These are phyloP conservation scores for Paralagenidium karlingii DNA, from an alignment of 352 stramenopile species.

Conservation along the genomic window DNA sequence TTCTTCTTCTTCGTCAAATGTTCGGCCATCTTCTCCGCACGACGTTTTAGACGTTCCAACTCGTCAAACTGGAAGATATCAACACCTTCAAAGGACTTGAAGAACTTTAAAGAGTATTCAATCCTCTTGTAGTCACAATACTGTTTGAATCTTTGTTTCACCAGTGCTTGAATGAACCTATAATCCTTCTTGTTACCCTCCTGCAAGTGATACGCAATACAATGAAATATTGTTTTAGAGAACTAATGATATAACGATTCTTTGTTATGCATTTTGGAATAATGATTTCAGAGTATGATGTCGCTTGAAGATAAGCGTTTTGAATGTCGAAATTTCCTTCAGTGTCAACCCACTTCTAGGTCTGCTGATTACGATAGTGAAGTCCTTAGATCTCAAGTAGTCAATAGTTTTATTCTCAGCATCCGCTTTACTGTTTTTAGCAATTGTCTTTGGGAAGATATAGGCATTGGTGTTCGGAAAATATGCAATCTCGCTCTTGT, in stretches of 20 bases:
- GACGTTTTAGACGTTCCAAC: no score
- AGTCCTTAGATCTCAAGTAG: conserved; percentile 4
- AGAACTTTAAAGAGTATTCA: conserved; percentile 1
- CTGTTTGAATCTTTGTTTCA: conserved; percentile 5
- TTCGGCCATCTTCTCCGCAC: no score
- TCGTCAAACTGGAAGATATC: conserved; percentile 11
- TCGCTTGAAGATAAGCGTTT: conserved; percentile 8
- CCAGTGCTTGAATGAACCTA: not conserved
- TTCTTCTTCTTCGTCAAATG: no score
- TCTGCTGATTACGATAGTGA: conserved; percentile 8
- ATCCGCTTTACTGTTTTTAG: conserved; percentile 7
- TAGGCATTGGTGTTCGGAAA: conserved; percentile 4
- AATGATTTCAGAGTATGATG: conserved; percentile 8
- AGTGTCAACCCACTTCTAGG: conserved; percentile 3
- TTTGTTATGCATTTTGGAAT: conserved; percentile 6
- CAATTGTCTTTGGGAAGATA: conserved; percentile 5
- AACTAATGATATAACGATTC: conserved; percentile 11
- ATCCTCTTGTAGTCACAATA: conserved; percentile 6
- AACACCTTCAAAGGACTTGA: conserved; percentile 5
- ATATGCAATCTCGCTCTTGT: not conserved
- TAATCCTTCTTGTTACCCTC: not conserved
- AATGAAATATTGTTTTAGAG: conserved; percentile 5
- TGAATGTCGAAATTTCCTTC: conserved; percentile 8
- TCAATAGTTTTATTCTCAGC: conserved; percentile 9
- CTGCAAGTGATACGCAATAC: conserved; percentile 2